phyloP scores from a whole-genome alignment of 495 filamentous ascomycete genomes.

The Clohesyomyces aquaticus region DNA sequence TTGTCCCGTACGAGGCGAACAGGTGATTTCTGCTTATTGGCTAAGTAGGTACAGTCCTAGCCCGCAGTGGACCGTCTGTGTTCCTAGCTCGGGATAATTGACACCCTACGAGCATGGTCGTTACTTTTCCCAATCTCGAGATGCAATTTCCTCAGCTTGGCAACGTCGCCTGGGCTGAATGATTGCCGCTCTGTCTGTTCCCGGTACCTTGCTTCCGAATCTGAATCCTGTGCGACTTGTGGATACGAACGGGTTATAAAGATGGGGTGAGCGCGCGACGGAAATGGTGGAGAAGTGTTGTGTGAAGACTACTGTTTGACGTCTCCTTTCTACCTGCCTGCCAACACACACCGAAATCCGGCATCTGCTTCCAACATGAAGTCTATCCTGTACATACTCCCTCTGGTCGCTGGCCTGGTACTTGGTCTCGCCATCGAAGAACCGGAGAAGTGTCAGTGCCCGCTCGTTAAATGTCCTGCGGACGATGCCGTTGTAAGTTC shows the following conservation, averaged over 20 bases:
- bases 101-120: neutral
- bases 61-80: neutral
- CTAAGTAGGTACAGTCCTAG: neutral
- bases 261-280: neutral
- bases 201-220: no score
- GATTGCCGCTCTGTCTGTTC: no score
- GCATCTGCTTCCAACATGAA: no score
- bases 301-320: no score
- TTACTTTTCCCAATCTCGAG: no score
- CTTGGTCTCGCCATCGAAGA: constrained; percentile 11
- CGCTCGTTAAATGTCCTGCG: constrained; percentile 30
- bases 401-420: constrained; percentile 14
- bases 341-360: no score
- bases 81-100: neutral
- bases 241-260: neutral
- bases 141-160: no score
- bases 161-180: no score
- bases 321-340: no score
- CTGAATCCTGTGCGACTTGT: no score
- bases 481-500: constrained; percentile 20
- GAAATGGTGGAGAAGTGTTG: no score
- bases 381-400: constrained; percentile 20
- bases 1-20: neutral
- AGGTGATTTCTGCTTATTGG: constrained; percentile 5
- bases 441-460: constrained; percentile 28